Percentiles rank a stretch among this genome's conserved stretches.
Conservation (phyloP, 352 stramenopile species). For the Pythium plurisporium region DNA sequence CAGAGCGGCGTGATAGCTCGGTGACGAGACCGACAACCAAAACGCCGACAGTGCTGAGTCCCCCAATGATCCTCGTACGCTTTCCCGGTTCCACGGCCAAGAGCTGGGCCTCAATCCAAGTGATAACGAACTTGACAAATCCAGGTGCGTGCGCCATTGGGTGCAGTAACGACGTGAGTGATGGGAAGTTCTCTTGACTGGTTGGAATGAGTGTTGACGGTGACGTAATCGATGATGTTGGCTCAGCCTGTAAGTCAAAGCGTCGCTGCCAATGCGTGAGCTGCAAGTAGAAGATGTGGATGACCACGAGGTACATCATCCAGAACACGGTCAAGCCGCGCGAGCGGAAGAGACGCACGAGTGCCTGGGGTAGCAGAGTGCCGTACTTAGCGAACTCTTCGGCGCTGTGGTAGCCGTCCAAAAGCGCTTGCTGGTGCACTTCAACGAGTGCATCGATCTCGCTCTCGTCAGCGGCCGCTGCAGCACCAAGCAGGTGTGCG, state of each 20-base stretch:
- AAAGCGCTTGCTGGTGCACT: slow-evolving; percentile 44
- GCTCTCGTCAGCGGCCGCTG: slow-evolving; percentile 7
- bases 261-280: slow-evolving; percentile 61
- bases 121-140: slow-evolving; percentile 25
- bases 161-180: slow-evolving; percentile 59
- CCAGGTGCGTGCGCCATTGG: slow-evolving; percentile 38
- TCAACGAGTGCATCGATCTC: slow-evolving; percentile 22
- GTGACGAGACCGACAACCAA: slow-evolving; percentile 5
- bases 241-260: slow-evolving; percentile 35
- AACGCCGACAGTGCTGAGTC: slow-evolving; percentile 1
- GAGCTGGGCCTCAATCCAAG: slow-evolving; percentile 7
- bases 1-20: slow-evolving; percentile 13
- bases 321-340: slow-evolving; percentile 41
- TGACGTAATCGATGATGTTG: slow-evolving; percentile 4
- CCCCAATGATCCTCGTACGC: slow-evolving; percentile 10
- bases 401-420: slow-evolving; percentile 40
- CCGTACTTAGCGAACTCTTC: slow-evolving; percentile 45
- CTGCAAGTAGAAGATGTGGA: slow-evolving; percentile 66
- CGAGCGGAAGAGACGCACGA: slow-evolving; percentile 49
- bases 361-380: slow-evolving; percentile 37
- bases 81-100: neutral
- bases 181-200: slow-evolving; percentile 33
- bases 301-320: slow-evolving; percentile 57
- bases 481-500: slow-evolving; percentile 32
- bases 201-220: neutral